phyloP scores from a whole-genome alignment of 768 basidiomycete species.

The Suillus plorans region DNA sequence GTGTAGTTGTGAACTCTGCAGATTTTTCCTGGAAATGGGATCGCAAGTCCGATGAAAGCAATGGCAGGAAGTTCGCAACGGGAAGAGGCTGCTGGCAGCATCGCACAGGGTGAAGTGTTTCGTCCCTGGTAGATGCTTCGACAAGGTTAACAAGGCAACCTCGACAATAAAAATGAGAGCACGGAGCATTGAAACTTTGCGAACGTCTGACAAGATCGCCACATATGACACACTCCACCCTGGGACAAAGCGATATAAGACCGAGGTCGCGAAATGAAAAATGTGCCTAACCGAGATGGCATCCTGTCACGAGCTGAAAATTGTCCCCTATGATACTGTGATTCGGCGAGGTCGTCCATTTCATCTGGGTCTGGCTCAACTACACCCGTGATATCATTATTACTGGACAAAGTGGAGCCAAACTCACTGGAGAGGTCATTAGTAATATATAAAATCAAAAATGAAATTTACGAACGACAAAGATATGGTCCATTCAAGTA shows the following conservation, averaged over 20 bases:
- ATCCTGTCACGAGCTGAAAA: not conserved
- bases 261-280: too few species aligned
- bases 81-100: constrained; percentile 46
- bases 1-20: constrained; percentile 44
- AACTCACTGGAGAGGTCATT: not conserved
- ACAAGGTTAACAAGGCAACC: constrained; percentile 44
- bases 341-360: not conserved
- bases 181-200: constrained; percentile 39
- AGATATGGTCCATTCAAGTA: constrained; percentile 9
- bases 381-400: not conserved
- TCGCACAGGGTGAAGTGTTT: constrained; percentile 50
- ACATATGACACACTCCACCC: constrained; percentile 42
- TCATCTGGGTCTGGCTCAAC: not conserved
- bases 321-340: not conserved
- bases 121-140: constrained; percentile 43
- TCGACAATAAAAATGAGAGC: constrained; percentile 47
- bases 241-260: constrained; percentile 7
- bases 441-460: not conserved
- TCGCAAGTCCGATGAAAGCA: constrained; percentile 30
- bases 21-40: constrained; percentile 41
- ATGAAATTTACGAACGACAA: not conserved
- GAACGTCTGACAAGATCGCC: constrained; percentile 29
- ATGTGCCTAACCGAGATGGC: not conserved
- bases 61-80: constrained; percentile 20
- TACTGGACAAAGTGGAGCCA: constrained; percentile 1